Base-by-base conservation (phyloP, 2,329 filamentous ascomycete species). In the Teratosphaeriaceae sp. region DNA sequence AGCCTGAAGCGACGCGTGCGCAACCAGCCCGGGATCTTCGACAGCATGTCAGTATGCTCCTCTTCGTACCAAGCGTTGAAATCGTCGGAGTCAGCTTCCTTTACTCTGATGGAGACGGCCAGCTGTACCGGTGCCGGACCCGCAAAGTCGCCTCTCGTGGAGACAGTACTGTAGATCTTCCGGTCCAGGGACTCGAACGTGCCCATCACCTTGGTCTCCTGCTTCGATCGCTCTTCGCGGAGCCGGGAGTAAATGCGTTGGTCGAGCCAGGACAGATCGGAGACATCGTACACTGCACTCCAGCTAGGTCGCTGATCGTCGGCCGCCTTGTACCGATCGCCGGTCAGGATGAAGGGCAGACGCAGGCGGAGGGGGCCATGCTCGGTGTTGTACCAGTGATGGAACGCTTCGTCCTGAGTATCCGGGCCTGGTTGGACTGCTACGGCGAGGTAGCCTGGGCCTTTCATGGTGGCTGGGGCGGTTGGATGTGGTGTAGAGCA, bases 311-410 rank as follows among this genome's bases (percentile, higher is more conserved):
- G 61, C 51, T 69, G 60, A 40, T 70, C 64, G 61, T 90, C 85
- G 13, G 69, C 76, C 7, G 85, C 83, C 20, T 73, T 75, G 67
- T 88, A 94, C 33, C 88, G 82, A 54, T 92, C 82, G 45, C 88
- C 88, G 62, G 87, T 92, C 53, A 68, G 62, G 60, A 89, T 80
- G 55, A 84, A 80, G 3, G 85, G 79, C 12, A 94, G 69, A 38
- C 86, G 82, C 5, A 94, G 76, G 37, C 88, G 83, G 13, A 81
- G 78, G 15, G 88, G 88, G 42, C 88, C 88, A 67, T 94, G 88
- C 69, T 94, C 88, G 65, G 88, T 92, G 70, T 94, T 89, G 71
- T 94, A 94, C 85, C 86, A 90, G 62, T 94, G 86, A 65, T 94
- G 84, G 67, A 94, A 94, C 57, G 85, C 79, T 49, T 78, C 72